Percentiles rank a stretch among this genome's conserved stretches.
These are phyloP conservation scores for Phytopythium vexans DNA, from an alignment of 352 stramenopile genomes.

Conservation along the genomic window DNA sequence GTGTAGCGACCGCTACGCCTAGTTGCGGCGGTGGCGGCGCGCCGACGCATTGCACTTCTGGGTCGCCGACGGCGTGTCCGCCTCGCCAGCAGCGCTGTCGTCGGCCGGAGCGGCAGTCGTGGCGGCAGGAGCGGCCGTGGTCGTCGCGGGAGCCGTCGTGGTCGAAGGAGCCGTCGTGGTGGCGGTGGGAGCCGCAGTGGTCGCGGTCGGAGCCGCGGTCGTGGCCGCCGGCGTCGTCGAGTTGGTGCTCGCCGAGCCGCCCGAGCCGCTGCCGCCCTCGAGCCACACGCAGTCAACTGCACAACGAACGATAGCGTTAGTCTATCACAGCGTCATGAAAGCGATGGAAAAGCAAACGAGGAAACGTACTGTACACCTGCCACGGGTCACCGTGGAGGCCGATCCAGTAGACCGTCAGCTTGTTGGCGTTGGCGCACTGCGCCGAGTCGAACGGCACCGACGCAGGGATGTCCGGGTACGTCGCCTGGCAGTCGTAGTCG, in stretches of 20 bases:
- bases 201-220: conserved; percentile 1
- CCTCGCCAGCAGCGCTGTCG: conserved; percentile 2
- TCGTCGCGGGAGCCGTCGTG: conserved; percentile 1
- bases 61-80: conserved; percentile 3
- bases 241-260: conserved; percentile 2
- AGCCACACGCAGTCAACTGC: conserved; percentile 6
- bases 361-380: conserved; percentile 9
- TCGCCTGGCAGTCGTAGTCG: conserved; percentile 44
- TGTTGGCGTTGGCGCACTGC: conserved; percentile 40
- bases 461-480: conserved; percentile 27
- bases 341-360: too few species aligned
- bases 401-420: conserved; percentile 57
- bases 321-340: too few species aligned
- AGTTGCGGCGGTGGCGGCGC: conserved; percentile 13
- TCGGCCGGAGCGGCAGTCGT: conserved; percentile 2
- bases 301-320: too few species aligned
- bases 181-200: not conserved
- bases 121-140: not conserved
- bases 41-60: conserved; percentile 13
- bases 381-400: conserved; percentile 11
- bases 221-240: conserved; percentile 8
- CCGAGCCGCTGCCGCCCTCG: conserved; percentile 8
- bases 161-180: not conserved
- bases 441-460: conserved; percentile 10
- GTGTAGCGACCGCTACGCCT: not conserved